These are phyloP conservation scores for Fraxinus platypoda DNA, from an alignment of 305 asterid genomes.

Conservation along the genomic window DNA sequence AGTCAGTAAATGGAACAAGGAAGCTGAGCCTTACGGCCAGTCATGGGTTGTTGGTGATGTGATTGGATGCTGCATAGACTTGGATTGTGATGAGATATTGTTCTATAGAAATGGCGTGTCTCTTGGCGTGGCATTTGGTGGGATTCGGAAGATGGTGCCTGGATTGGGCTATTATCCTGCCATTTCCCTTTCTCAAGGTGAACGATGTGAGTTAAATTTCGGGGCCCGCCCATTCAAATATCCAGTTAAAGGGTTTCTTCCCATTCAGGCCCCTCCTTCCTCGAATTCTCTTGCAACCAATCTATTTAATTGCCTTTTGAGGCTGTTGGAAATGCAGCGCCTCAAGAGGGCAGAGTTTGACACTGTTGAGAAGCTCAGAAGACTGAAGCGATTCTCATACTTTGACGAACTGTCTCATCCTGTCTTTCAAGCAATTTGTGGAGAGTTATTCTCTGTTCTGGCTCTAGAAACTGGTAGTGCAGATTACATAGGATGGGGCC, in stretches of 20 bases:
- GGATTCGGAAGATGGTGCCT: constrained; percentile 89
- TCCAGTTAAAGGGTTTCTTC: constrained; percentile 75
- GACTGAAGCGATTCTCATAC: constrained; percentile 77
- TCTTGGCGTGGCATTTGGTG: constrained; percentile 86
- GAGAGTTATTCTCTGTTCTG: constrained; percentile 57
- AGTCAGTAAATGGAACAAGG: constrained; percentile 82
- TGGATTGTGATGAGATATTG: constrained; percentile 68
- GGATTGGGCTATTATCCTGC: constrained; percentile 97
- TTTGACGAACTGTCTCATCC: constrained; percentile 66
- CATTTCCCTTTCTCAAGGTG: constrained; percentile 92
- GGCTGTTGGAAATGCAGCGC: constrained; percentile 69
- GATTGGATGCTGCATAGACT: constrained; percentile 91
- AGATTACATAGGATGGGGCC: constrained; percentile 70
- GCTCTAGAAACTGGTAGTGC: constrained; percentile 50
- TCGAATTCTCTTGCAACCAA: constrained; percentile 39
- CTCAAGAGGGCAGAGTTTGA: constrained; percentile 50
- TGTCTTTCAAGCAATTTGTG: constrained; percentile 68
- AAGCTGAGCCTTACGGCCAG: constrained; percentile 77
- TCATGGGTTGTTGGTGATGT: constrained; percentile 95
- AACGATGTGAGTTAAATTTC: constrained; percentile 86
- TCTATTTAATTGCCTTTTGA: constrained; percentile 67
- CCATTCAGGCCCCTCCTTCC: constrained; percentile 74
- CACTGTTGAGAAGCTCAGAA: constrained; percentile 69
- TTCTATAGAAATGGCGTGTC: constrained; percentile 81
- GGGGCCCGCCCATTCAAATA: constrained; percentile 80